A percentile compares a stretch with the other conserved stretches of the same genome.
These are phyloP conservation scores for Hydnomerulius pinastri DNA, from an alignment of 768 basidiomycete genomes.

Conservation along the genomic window DNA sequence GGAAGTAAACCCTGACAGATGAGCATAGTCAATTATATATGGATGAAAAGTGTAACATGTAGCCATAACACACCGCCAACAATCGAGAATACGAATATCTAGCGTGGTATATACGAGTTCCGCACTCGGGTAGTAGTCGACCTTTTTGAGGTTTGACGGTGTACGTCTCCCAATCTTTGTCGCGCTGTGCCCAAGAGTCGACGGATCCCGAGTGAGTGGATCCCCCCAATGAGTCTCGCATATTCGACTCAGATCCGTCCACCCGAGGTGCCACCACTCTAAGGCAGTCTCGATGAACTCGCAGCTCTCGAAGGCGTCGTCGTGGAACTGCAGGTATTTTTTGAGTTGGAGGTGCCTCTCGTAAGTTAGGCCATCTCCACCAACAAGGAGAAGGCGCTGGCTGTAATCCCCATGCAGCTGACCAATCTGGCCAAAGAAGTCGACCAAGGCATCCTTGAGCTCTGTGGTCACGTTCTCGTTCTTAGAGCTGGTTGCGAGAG, in stretches of 20 bases:
- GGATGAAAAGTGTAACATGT: not conserved
- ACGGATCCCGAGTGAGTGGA: constrained; percentile 23
- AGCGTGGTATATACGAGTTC: constrained; percentile 29
- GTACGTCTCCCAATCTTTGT: constrained; percentile 26
- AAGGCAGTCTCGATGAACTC: constrained; percentile 2
- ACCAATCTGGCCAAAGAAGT: constrained; percentile 39
- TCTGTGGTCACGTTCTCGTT: constrained; percentile 31
- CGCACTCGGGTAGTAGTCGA: constrained; percentile 29
- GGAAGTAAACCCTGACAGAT: constrained; percentile 1
- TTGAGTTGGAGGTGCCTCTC: constrained; percentile 24
- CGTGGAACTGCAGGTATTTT: constrained; percentile 16
- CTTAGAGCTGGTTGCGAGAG: constrained; percentile 29
- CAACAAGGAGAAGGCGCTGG: constrained; percentile 24
- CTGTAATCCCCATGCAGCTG: constrained; percentile 17
- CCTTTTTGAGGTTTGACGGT: constrained; percentile 35
- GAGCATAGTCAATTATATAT: too few species aligned
- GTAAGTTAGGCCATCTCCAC: constrained; percentile 41
- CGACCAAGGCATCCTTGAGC: constrained; percentile 32
- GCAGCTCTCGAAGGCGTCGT: constrained; percentile 6
- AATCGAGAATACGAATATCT: constrained; percentile 22
- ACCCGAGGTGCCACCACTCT: constrained; percentile 15
- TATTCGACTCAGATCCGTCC: constrained; percentile 17
- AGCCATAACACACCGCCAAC: constrained; percentile 23
- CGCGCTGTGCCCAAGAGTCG: constrained; percentile 30
- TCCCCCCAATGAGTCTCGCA: constrained; percentile 34